Percentiles rank a stretch among this genome's conserved stretches.
phyloP scores from a whole-genome alignment of 371 early-diverging fungal species.

The Rhizopus microsporus region DNA sequence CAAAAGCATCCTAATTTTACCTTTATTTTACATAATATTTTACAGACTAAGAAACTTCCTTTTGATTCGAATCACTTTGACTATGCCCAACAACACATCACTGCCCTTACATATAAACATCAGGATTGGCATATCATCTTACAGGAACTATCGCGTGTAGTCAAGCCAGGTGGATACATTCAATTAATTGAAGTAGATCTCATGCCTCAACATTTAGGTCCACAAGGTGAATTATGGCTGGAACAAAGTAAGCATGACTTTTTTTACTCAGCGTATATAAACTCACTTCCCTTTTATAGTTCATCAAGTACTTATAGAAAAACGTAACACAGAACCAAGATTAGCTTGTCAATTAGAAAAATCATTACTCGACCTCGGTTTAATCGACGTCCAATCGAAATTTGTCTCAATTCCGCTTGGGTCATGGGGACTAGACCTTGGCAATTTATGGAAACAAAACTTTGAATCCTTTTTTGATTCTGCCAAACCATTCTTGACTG shows the following conservation, averaged over 20 bases:
- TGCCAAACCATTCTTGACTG: conserved; percentile 10
- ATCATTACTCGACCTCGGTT: conserved; percentile 12
- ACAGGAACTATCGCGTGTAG: conserved; percentile 13
- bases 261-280: background rate
- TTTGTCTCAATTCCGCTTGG: conserved; percentile 28
- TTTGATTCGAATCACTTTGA: conserved; percentile 21
- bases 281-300: conserved; percentile 1
- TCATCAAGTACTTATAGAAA: conserved; percentile 2
- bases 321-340: conserved; percentile 7
- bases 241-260: conserved; percentile 7
- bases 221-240: conserved; percentile 13
- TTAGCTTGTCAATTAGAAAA: conserved; percentile 12
- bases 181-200: conserved; percentile 23
- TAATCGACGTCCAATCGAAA: conserved; percentile 8
- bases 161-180: conserved; percentile 28
- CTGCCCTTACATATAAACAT: conserved; percentile 8
- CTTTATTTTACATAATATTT: conserved; percentile 14
- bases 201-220: conserved; percentile 13
- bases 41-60: conserved; percentile 11
- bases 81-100: conserved; percentile 16
- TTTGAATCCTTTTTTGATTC: conserved; percentile 12
- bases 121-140: conserved; percentile 20
- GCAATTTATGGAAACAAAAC: conserved; percentile 23
- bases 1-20: conserved; percentile 12
- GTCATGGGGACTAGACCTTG: conserved; percentile 28